phyloP scores from a whole-genome alignment of 768 basidiomycete genomes.

The Suillus cothurnatus region DNA sequence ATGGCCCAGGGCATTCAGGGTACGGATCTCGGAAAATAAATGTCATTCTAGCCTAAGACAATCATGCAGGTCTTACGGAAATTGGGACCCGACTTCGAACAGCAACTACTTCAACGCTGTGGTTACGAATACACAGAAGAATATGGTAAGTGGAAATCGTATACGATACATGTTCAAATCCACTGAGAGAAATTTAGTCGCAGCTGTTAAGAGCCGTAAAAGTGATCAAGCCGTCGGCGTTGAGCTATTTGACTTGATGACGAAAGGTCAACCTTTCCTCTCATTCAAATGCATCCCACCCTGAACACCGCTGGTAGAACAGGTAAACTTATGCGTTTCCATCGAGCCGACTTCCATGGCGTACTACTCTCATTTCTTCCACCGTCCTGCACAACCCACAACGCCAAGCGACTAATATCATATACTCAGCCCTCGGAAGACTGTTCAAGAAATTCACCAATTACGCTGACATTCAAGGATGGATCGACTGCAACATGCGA shows the following conservation, averaged over 20 bases:
- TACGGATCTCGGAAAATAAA: background rate
- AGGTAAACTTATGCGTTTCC: no score
- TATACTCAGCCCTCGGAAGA: no score
- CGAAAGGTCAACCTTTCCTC: slow-evolving; percentile 48
- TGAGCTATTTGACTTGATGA: slow-evolving; percentile 56
- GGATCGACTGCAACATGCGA: no score
- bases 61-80: slow-evolving; percentile 23
- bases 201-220: slow-evolving; percentile 58
- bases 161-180: background rate
- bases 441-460: no score
- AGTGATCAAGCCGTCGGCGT: slow-evolving; percentile 58
- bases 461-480: no score
- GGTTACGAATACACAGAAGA: slow-evolving; percentile 24
- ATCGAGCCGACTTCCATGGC: no score
- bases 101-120: slow-evolving; percentile 19
- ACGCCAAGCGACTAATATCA: no score
- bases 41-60: background rate
- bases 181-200: slow-evolving; percentile 38
- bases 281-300: background rate
- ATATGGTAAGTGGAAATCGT: slow-evolving; percentile 17
- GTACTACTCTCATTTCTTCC: no score
- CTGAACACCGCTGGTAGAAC: background rate
- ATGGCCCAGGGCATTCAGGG: slow-evolving; percentile 40
- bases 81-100: slow-evolving; percentile 21
- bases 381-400: no score